Evolutionary conservation across 106 monocot species (phyloP).

Genomic region (Dendrobium huoshanense): DNA sequence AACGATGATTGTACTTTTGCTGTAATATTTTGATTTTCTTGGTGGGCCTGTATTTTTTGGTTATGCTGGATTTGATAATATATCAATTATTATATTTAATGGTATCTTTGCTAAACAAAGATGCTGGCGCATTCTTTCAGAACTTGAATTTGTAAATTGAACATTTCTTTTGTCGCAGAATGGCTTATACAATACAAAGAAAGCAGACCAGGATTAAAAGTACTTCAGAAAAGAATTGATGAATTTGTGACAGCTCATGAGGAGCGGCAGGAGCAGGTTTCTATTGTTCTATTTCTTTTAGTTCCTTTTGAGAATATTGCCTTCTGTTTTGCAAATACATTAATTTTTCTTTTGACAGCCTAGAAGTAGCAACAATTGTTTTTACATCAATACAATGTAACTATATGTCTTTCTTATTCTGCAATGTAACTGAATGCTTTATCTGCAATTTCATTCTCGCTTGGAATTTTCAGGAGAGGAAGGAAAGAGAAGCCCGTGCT

Average conservation of each 20-base stretch:
- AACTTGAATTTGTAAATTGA: neutral
- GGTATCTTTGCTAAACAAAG: neutral
- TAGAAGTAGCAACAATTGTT: neutral
- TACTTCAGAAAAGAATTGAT: slow-evolving; percentile 68
- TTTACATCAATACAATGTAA: neutral
- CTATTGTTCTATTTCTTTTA: neutral
- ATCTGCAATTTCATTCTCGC: neutral
- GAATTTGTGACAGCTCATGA: slow-evolving; percentile 64
- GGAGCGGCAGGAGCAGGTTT: slow-evolving; percentile 65
- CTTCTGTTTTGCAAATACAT: neutral
- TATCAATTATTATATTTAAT: neutral
- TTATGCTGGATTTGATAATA: neutral
- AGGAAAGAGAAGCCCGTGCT: slow-evolving; percentile 60
- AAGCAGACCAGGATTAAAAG: slow-evolving; percentile 64
- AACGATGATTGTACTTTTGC: too few species aligned
- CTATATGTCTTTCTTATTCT: neutral
- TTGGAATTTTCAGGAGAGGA: slow-evolving; percentile 52
- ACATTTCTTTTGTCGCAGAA: slow-evolving; percentile 31
- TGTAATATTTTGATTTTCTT: too few species aligned
- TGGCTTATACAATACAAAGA: slow-evolving; percentile 74
- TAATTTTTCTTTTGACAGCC: neutral
- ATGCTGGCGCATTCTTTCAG: neutral
- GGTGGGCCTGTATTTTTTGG: neutral
- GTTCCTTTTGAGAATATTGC: neutral
- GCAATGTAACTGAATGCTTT: too few species aligned